Evolutionary conservation across 164 flowering plant species (phyloP).

Genomic region (Umbellularia californica): DNA sequence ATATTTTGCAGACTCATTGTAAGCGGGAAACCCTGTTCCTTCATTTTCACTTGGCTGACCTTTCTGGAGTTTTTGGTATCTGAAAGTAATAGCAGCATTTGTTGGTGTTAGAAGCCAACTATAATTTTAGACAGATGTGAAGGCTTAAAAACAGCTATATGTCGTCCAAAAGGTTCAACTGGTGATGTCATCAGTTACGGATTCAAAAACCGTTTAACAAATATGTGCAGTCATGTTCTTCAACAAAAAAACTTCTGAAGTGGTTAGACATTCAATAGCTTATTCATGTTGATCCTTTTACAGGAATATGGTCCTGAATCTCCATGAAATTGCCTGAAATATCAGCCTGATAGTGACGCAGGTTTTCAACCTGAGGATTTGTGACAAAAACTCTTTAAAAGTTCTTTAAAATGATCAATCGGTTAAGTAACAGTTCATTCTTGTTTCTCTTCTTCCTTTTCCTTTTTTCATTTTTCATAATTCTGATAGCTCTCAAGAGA

Average conservation of each 20-base stretch:
- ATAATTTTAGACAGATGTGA: background rate
- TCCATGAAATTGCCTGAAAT: background rate
- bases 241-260: background rate
- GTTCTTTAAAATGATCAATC: background rate
- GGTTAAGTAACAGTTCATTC: background rate
- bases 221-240: background rate
- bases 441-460: background rate
- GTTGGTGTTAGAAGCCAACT: background rate
- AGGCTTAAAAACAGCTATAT: background rate
- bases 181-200: background rate
- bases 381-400: background rate
- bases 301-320: background rate
- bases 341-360: background rate
- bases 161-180: background rate
- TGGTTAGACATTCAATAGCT: background rate
- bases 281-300: background rate
- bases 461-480: too few species aligned
- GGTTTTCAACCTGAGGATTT: background rate
- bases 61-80: conserved; percentile 70
- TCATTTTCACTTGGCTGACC: conserved; percentile 28
- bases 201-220: background rate
- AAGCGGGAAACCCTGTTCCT: conserved; percentile 18
- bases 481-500: too few species aligned
- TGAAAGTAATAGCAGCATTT: conserved; percentile 18
- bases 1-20: conserved; percentile 53